Base-by-base conservation (phyloP, 78 protist genomes). In the Cavenderia fasciculata region DNA sequence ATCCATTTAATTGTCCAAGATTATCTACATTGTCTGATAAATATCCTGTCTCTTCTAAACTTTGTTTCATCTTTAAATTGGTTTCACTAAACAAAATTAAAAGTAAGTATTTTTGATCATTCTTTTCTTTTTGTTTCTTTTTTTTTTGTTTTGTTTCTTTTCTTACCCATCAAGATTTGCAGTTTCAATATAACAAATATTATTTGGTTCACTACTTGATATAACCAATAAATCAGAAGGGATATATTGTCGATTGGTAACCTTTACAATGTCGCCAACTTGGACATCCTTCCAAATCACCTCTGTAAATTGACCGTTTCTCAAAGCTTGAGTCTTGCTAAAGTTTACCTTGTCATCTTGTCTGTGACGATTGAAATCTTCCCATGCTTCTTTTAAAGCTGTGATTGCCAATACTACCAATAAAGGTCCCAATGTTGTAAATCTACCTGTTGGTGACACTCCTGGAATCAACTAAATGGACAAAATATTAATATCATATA, bases 161-260 rank as follows among this genome's bases (percentile, higher is more conserved):
- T n/a, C n/a, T 43, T 86, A 65, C 29, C 98, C 98, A 38, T 97
- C 98, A 6, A 97, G 70, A 36, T 97, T 94, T 31, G 94, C 79
- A 18, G 98, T 97, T n/a, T 97, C 97, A 14, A 95, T 33, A 63
- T 90, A 97, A 19, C 92, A 87, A n/a, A 66, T 65, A 4, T 97
- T 96, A 11, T 87, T 63, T 14, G 59, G 74, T 10, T 85, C 88
- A n/a, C 74, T 11, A 6, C 94, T 52, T 19, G 94, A 38, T 25
- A 97, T 36, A 31, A 97, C 59, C 0, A 97, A 47, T 8, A 84
- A 19, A 59, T 97, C 98, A 6, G 97, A 97, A 7, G 98, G 96
- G 21, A 97, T 65, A 19, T 74, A 84, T 31, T 61, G 54, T 40
- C 84, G 43, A 59, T 87, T 56, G 25, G 23, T 18, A 16, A 95